Evolutionary conservation across 257 asterid species (phyloP), one percentile per base, ranked within the genome.

Genomic region (Primulina eburnea): DNA sequence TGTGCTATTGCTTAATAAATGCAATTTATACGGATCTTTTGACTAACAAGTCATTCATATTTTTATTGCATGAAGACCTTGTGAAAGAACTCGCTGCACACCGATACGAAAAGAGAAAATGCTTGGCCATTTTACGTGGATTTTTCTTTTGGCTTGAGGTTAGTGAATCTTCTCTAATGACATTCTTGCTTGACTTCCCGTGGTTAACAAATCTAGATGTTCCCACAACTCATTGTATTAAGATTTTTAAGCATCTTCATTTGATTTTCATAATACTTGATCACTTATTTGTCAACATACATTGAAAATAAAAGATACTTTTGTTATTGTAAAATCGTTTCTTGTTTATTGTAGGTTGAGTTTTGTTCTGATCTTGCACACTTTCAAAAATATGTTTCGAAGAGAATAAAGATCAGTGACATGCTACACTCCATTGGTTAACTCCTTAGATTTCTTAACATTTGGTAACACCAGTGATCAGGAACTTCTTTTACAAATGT

Each of bases 21-120:
- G 20, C 57, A 16, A 5, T 16, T 5, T 50, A 17, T 50, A 50
- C 17, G 57, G 57, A 50, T 50, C 57, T 14, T 50, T 16, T 50
- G 57, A 5, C 21, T 16, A 17, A 50, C 57, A 50, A 50, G 3
- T 2, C 20, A 72, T 24, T 2, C 47, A 50, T 21, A 28, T 18
- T 38, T 68, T 56, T 62, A 28, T 47, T 43, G 52, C 20, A 32
- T 85, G 77, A 76, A 85, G 90, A 67, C 73, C 66, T 85, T 47
- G 20, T 8, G 29, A 68, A 20, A 53, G 75, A 61, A 60, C 71
- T 85, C 29, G 18, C 7, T 55, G 43, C n/a, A 55, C 24, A 26
- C 56, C 60, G 60, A 40, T 55, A 52, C 24, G 40, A 32, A 33
- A 47, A 7, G 17, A 34, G 71, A 64, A 78, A 71, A 71, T 11